A percentile compares a stretch with the other conserved stretches of the same genome.
Evolutionary conservation across 805 yeast genomes (phyloP).

Genomic region (Candida ascalaphidarum): DNA sequence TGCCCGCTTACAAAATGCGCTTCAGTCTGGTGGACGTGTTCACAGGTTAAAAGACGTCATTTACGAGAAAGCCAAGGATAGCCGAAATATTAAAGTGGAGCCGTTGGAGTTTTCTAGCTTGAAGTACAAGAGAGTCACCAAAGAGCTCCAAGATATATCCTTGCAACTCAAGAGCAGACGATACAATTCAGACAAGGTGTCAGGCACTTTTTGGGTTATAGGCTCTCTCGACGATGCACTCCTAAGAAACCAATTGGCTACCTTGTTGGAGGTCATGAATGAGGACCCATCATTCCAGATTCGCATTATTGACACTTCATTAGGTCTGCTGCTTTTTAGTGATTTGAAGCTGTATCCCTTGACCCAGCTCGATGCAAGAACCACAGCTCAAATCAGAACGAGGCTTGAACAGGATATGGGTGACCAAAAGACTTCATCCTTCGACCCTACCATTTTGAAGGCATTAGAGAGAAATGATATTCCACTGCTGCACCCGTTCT

Average conservation of each 20-base stretch:
- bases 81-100: conserved; percentile 36
- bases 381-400: conserved; percentile 2
- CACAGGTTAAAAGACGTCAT: conserved; percentile 36
- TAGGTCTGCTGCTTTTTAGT: conserved; percentile 1
- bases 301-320: conserved; percentile 20
- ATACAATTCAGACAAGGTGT: conserved; percentile 19
- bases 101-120: conserved; percentile 26
- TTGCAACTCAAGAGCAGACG: conserved; percentile 10
- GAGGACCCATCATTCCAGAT: conserved; percentile 26
- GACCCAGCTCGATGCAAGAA: conserved; percentile 1
- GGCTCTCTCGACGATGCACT: conserved; percentile 42
- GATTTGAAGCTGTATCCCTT: too few species aligned
- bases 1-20: conserved; percentile 15
- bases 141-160: conserved; percentile 17
- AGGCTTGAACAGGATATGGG: too few species aligned
- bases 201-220: conserved; percentile 46
- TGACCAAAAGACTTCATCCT: too few species aligned
- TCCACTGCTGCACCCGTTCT: conserved; percentile 24
- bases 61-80: conserved; percentile 28
- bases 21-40: conserved; percentile 14
- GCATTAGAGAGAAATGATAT: conserved; percentile 22
- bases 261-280: conserved; percentile 18
- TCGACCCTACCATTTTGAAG: too few species aligned
- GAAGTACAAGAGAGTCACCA: conserved; percentile 20
- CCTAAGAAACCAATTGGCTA: conserved; percentile 37